Evolutionary conservation across 257 asterid genomes (phyloP), one percentile per base, ranked within the genome.

Genomic region (Petrea volubilis): DNA sequence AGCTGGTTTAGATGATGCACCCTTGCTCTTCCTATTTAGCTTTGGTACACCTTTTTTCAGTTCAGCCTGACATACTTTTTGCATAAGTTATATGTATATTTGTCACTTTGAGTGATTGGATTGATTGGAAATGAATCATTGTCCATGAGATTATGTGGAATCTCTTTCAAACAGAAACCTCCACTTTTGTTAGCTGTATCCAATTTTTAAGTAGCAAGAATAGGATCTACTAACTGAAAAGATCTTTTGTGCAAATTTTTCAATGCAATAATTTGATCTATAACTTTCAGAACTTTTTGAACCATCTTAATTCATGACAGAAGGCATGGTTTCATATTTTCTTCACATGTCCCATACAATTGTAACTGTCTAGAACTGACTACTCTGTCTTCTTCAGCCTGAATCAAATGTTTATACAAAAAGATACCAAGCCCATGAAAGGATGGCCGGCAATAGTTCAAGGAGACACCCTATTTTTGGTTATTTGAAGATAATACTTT

Each of bases 1-100:
- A 59, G 47, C 51, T 61, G 64, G 78, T 70, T 67, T 41, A 40
- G 51, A 66, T 60, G 36, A 52, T 40, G 43, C 53, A 7, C 50
- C 34, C 62, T 57, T 61, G 36, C 55, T 65, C 68, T 70, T 70
- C 41, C 33, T 41, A 59, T 50, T 58, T 36, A 51, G 60, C 52
- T 33, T 31, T 46, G 29, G 7, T 73, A 44, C 34, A 36, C 27
- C 49, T 72, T 1, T 62, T 50, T 53, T 57, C 65, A 21, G 51
- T 68, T 63, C 67, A 55, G 60, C 76, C 7, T n/a, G 63, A 20
- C 72, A 23, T 50, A 34, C 58, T 59, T 60, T 68, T 24, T 58
- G 38, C 52, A 51, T 51, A 52, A 36, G 36, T 25, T 36, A 23
- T 60, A 21, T 63, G 72, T 36, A 3, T 47, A 67, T 68, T 28